Evolutionary conservation across 2,329 filamentous ascomycete species (phyloP).

Genomic region (Diplodia scrobiculata): DNA sequence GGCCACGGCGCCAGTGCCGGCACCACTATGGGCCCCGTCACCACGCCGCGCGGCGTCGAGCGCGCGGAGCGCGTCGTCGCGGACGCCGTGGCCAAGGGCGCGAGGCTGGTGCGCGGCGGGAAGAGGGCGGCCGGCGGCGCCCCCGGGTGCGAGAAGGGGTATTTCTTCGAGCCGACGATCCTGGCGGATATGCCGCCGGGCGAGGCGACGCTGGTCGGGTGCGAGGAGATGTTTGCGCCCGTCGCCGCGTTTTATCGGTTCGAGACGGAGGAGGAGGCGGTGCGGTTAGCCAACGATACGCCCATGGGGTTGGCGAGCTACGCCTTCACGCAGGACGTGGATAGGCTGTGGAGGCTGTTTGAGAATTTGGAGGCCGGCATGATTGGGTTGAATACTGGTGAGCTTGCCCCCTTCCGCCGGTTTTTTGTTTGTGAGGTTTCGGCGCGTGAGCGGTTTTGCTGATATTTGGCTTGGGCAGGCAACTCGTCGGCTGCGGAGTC

Average conservation of each 20-base stretch:
- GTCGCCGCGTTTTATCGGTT: conserved; percentile 66
- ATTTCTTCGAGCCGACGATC: conserved; percentile 71
- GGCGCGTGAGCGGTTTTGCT: not conserved
- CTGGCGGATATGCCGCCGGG: conserved; percentile 58
- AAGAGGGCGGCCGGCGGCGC: conserved; percentile 45
- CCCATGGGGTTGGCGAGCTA: conserved; percentile 68
- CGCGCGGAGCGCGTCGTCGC: conserved; percentile 63
- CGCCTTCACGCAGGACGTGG: conserved; percentile 68
- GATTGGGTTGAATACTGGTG: conserved; percentile 66
- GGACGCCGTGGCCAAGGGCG: conserved; percentile 65
- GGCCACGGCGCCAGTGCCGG: conserved; percentile 62
- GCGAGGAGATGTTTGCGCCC: conserved; percentile 68
- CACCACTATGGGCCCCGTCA: conserved; percentile 64
- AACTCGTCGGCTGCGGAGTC: conserved; percentile 67
- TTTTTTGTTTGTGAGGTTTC: not conserved
- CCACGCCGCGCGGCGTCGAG: conserved; percentile 57
- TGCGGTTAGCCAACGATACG: conserved; percentile 62
- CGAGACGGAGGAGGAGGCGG: conserved; percentile 65
- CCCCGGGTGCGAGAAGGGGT: conserved; percentile 48
- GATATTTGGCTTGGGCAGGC: conserved; percentile 41
- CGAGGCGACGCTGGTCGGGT: conserved; percentile 56
- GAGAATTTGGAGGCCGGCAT: conserved; percentile 70
- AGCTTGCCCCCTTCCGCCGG: conserved; percentile 28
- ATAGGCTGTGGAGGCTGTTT: conserved; percentile 65
- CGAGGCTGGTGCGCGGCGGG: conserved; percentile 63